A percentile compares a stretch with the other conserved stretches of the same genome.
phyloP scores from a whole-genome alignment of 2,329 filamentous ascomycete species.

The Colletotrichum sp. region DNA sequence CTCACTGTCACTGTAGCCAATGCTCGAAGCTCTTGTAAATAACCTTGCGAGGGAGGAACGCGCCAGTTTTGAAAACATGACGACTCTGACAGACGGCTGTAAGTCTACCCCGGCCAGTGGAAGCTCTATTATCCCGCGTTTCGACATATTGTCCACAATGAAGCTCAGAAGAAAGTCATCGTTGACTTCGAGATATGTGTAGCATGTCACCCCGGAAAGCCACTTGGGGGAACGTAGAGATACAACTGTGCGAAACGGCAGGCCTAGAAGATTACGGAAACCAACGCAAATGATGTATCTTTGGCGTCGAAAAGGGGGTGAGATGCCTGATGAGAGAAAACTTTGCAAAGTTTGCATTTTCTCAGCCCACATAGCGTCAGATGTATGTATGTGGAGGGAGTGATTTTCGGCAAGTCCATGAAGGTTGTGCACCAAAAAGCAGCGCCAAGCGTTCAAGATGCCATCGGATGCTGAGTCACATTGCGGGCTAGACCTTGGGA shows the following conservation, averaged over 20 bases:
- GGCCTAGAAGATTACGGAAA: accelerated
- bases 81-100: background rate
- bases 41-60: background rate
- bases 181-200: background rate
- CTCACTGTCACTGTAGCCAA: background rate
- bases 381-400: background rate
- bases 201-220: accelerated
- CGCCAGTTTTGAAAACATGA: background rate
- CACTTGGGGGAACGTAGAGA: accelerated
- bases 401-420: background rate
- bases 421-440: background rate
- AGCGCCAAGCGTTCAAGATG: background rate
- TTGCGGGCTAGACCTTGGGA: background rate
- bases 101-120: background rate
- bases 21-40: background rate
- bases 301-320: background rate
- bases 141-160: background rate
- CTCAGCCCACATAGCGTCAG: background rate
- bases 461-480: accelerated
- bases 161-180: background rate
- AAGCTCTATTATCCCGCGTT: background rate
- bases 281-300: background rate
- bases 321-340: background rate
- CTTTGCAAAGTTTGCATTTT: background rate
- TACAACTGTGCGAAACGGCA: background rate